Evolutionary conservation across 2,329 filamentous ascomycete species (phyloP).

Genomic region (Periconia digitata): DNA sequence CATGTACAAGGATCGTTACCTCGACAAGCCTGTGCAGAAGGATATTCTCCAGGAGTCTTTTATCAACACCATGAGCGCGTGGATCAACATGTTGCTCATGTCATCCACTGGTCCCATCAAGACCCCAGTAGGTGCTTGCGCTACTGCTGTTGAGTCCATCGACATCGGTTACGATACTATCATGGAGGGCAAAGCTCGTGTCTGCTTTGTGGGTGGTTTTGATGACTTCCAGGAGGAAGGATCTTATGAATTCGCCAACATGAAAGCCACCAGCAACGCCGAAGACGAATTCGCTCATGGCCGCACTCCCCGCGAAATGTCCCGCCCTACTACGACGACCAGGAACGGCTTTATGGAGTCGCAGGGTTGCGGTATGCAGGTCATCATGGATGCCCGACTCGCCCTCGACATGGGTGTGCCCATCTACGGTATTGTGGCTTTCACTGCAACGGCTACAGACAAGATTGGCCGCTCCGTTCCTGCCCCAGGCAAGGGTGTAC

Average conservation of each 20-base stretch:
- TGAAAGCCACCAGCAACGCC: constrained; percentile 98
- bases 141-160: constrained; percentile 93
- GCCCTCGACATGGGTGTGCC: constrained; percentile 98
- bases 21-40: constrained; percentile 97
- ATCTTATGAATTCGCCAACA: constrained; percentile 99
- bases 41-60: constrained; percentile 99
- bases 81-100: constrained; percentile 98
- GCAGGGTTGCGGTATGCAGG: constrained; percentile 95
- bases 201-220: constrained; percentile 97
- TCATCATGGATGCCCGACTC: constrained; percentile 96
- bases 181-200: constrained; percentile 93
- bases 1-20: constrained; percentile 97
- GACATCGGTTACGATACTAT: constrained; percentile 99
- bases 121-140: constrained; percentile 96
- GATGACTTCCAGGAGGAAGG: constrained; percentile 99
- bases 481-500: constrained; percentile 92
- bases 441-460: constrained; percentile 95
- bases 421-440: constrained; percentile 90
- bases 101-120: constrained; percentile 98
- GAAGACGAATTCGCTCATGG: constrained; percentile 95
- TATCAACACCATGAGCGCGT: constrained; percentile 99
- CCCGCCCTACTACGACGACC: constrained; percentile 92
- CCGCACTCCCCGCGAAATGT: constrained; percentile 96
- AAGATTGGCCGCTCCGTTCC: constrained; percentile 98
- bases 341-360: constrained; percentile 99